Base-by-base conservation (phyloP, 164 flowering plant species). In the Nymphaea thermarum region DNA sequence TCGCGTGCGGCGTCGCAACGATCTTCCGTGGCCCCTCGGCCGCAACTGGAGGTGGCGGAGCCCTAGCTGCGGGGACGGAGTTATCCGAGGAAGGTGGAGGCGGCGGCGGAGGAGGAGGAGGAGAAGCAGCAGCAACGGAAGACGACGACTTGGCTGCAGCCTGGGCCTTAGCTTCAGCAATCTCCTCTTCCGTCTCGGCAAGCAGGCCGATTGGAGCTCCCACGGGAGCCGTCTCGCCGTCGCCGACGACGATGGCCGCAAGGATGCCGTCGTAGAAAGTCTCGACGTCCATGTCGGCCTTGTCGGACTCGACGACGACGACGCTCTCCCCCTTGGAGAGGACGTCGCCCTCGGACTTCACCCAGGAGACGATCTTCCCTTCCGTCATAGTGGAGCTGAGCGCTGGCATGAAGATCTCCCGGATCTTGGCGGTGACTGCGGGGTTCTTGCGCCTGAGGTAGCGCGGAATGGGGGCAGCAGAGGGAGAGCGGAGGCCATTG, bases 341-440 rank as follows among this genome's bases (percentile, higher is more conserved):
- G 5, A 77, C 75, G 72, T 91, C 97, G 44, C 97, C 97, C 65
- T 91, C 97, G 45, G 97, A 85, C 75, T 89, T 91, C 65, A 84
- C 59, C 97, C 97, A 91, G 15, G 93, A 86, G 42, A 91, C 97
- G 77, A 91, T 86, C 76, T 89, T 91, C 43, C 97, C 97, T 75
- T 91, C 96, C 5, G 96, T 91, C 97, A 91, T 91, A 71, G 97
- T 91, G 67, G 97, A 91, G 80, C 93, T 87, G 63, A 91, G 88
- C 2, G 97, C 97, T 5, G 97, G 97, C 97, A 91, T 91, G 85
- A 91, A 91, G 75, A 91, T 91, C 83, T 91, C 98, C 17, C 96
- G 73, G 81, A 91, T 86, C 85, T 91, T 91, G 73, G 96, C 78
- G n/a, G 69, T 82, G 43, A 68, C 51, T 18, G 72, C 45, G 68